Evolutionary conservation across 139 green algal genomes (phyloP).

Genomic region (Asterochloris sp.): DNA sequence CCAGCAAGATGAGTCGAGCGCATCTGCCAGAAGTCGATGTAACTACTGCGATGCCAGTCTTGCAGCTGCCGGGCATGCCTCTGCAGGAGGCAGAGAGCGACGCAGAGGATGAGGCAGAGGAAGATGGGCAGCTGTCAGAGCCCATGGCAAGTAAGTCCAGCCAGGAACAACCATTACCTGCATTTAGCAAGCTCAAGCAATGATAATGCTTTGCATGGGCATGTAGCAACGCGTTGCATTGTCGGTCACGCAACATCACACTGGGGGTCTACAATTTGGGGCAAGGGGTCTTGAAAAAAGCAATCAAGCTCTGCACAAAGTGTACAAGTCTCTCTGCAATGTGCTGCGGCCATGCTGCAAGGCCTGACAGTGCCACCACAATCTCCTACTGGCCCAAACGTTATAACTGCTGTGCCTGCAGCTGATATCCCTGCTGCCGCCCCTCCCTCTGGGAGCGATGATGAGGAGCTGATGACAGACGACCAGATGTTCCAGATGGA

Average conservation of each 20-base stretch:
- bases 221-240: background rate
- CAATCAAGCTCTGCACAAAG: background rate
- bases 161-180: background rate
- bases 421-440: too few species aligned
- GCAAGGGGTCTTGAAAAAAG: background rate
- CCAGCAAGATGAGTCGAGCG: too few species aligned
- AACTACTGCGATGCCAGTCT: too few species aligned
- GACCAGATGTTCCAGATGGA: constrained; percentile 78
- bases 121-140: constrained; percentile 23
- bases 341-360: background rate
- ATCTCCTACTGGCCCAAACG: background rate
- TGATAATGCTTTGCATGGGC: background rate
- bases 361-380: background rate
- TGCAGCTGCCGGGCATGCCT: too few species aligned
- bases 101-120: constrained; percentile 28
- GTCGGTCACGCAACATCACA: background rate
- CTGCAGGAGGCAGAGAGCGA: constrained; percentile 15
- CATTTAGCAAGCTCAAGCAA: background rate
- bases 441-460: constrained; percentile 5
- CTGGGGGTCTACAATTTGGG: too few species aligned
- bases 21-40: too few species aligned
- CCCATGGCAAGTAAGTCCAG: background rate
- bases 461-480: constrained; percentile 41
- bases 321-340: background rate
- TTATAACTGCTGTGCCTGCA: background rate